Base-by-base conservation (phyloP, 106 monocot genomes). In the Dendrobium nobile region DNA sequence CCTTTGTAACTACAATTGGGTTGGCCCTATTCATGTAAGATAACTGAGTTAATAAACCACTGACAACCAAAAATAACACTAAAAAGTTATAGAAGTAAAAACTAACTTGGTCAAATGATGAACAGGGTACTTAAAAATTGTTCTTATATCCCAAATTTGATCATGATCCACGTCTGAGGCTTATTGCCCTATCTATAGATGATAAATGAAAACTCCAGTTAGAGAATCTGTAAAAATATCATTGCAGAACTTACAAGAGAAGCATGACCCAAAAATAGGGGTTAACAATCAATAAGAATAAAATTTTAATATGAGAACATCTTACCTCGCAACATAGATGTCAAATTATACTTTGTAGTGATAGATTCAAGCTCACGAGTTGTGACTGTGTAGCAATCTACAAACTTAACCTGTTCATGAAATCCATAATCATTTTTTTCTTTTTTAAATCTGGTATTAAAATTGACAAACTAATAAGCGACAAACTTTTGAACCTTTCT, bases 341-440 rank as follows among this genome's bases (percentile, higher is more conserved):
- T 77, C 84, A 94, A 97, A 45, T 55, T 86, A 73, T 90, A 97
- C 68, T 84, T 84, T 70, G 92, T 74, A 27, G 90, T 94, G 31
- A 97, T 61, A 41, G 89, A 86, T 79, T 89, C 90, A 59, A 97
- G 92, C 72, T 97, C 94, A 73, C 83, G 78, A 75, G 81, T 84
- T 77, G 80, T 80, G 78, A 97, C 77, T 37, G 84, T 91, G 73
- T 94, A 94, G 83, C 97, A 97, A 88, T 97, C 95, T 56, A 99
- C 84, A 80, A 85, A 83, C 78, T 90, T 95, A 42, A 99, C 88
- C 99, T 99, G 88, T 75, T 80, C 77, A 84, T 40, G 40, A 80
- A 79, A 64, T 65, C 44, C 77, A 83, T 7, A 64, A n/a, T 64
- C 22, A 64, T 26, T 7, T 64, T 59, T 59, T 64, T 26, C 24